Base-by-base conservation (phyloP, 345 rosid species). In the Salix suchowensis region DNA sequence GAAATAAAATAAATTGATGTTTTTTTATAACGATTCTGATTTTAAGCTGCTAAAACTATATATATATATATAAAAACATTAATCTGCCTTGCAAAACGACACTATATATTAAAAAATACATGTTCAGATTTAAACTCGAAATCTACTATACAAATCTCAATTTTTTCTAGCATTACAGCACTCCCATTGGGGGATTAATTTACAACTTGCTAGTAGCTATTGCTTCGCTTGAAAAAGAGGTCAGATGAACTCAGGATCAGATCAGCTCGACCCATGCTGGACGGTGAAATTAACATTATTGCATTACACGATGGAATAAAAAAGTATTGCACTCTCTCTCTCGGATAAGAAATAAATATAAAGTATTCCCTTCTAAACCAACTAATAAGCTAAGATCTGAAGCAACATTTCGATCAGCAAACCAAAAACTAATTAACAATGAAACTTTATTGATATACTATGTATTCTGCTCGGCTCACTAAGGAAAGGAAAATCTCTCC, bases 211-310 rank as follows among this genome's bases (percentile, higher is more conserved):
- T 18, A 8, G 61, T 10, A 7, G 61, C 61, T 55, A 66, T 77
- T 62, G 69, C 86, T 81, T 85, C 28, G 44, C 80, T 79, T 81
- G 36, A 15, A 85, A 85, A 84, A 71, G 71, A 80, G 79, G 81
- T 71, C 32, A 69, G 36, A 21, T 36, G 1, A 1, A 26, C 18
- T 64, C 71, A n/a, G 83, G 26, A 28, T 21, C 16, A 16, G 13
- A 21, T 30, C 67, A 28, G 15, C 58, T 10, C 46, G 0, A 67
- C 65, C 66, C 65, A 48, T 48, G 15, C 37, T 34, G 74, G 75
- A 26, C 54, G 68, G 67, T 68, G 65, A 37, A 68, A 34, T 37
- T 66, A 34, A 26, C 12, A 78, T 73, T 74, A 80, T 82, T 39
- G 46, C 67, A n/a, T 23, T 50, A 50, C 24, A 61, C 19, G 50